These are phyloP conservation scores for Litchi chinensis DNA, from an alignment of 345 rosid genomes.

Conservation along the genomic window DNA sequence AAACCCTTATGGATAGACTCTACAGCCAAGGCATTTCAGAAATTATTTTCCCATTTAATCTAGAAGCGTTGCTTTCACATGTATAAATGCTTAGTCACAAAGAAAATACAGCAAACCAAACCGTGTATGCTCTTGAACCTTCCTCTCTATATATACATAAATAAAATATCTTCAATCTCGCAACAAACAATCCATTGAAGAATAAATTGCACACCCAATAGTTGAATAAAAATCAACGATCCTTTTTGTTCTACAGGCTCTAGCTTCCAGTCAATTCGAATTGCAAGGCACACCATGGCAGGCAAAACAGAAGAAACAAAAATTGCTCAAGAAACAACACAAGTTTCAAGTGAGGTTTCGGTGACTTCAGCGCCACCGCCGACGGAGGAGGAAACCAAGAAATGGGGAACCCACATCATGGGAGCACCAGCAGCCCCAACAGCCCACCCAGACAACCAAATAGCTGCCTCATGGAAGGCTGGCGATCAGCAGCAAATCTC, in stretches of 20 bases:
- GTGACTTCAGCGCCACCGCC: conserved; percentile 17
- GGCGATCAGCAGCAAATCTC: conserved; percentile 48
- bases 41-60: neutral
- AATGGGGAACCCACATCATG: conserved; percentile 85
- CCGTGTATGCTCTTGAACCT: conserved; percentile 7
- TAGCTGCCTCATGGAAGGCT: conserved; percentile 81
- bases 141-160: neutral
- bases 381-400: conserved; percentile 50
- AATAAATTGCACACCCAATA: neutral
- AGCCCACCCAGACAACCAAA: conserved; percentile 84
- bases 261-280: neutral
- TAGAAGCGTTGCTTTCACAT: neutral
- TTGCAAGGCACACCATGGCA: conserved; percentile 19
- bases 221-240: neutral
- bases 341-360: neutral
- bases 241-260: too few relatives aligned
- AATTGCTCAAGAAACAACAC: neutral
- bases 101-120: conserved; percentile 17
- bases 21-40: conserved; percentile 1
- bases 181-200: neutral
- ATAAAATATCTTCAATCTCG: neutral
- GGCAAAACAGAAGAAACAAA: conserved; percentile 16
- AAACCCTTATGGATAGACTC: neutral
- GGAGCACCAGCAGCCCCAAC: conserved; percentile 78
- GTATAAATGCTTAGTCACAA: conserved; percentile 3